Conservation (phyloP, 257 asterid species). For the Thymus quinquecostatus region DNA sequence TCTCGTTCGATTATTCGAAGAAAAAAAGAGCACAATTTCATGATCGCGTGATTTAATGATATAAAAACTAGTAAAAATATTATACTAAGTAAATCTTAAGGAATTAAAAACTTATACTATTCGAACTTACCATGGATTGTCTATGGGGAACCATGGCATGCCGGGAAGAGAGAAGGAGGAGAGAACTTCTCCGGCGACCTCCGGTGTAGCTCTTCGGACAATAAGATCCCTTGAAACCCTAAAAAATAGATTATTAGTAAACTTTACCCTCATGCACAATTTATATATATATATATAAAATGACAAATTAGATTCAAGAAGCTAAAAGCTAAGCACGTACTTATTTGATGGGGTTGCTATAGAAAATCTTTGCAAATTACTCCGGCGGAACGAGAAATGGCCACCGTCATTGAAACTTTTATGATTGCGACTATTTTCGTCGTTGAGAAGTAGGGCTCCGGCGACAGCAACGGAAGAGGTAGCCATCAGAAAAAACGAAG, state of each 20-base stretch:
- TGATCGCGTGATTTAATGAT: neutral
- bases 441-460: constrained; percentile 5
- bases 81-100: neutral
- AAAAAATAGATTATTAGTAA: neutral
- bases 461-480: constrained; percentile 9
- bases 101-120: no score
- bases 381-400: neutral
- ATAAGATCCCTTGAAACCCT: constrained; percentile 30
- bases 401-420: neutral
- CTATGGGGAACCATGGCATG: constrained; percentile 28
- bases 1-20: neutral
- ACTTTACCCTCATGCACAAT: neutral
- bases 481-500: constrained; percentile 21
- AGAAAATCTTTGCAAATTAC: neutral
- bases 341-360: neutral
- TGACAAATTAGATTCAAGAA: no score
- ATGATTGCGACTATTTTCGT: neutral
- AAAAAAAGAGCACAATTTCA: neutral
- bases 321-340: neutral
- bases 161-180: constrained; percentile 25
- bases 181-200: constrained; percentile 28
- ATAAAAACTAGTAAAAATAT: neutral
- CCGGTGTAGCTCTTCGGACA: constrained; percentile 28
- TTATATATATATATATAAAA: no score
- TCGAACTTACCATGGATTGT: constrained; percentile 34